Conservation (phyloP, 352 stramenopile genomes). For the Thalassiosira livingstoniorum region DNA sequence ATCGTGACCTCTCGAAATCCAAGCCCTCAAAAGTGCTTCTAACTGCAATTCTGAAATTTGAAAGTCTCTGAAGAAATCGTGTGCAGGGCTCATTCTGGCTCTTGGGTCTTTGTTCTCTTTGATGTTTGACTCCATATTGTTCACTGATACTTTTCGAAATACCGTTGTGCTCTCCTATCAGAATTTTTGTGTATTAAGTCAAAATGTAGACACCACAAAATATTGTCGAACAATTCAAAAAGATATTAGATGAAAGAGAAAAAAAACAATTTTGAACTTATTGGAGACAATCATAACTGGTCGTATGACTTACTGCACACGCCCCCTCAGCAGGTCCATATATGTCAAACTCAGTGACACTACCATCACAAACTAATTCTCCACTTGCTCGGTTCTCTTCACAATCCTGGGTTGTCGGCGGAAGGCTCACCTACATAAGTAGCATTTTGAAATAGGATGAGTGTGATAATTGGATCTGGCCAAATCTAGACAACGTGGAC, state of each 20-base stretch:
- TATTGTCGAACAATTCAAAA: neutral
- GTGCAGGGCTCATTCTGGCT: neutral
- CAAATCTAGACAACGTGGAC: neutral
- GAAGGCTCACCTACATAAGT: conserved; percentile 1
- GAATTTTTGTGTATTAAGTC: too few species aligned
- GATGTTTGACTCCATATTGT: neutral
- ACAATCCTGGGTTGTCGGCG: neutral
- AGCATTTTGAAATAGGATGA: neutral
- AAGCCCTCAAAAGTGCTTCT: neutral
- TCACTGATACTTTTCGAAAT: too few species aligned
- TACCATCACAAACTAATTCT: neutral
- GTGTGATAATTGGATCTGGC: neutral
- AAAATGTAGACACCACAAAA: neutral
- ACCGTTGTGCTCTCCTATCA: too few species aligned
- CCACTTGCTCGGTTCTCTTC: neutral
- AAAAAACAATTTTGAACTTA: neutral
- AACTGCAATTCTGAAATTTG: neutral
- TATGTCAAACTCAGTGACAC: neutral
- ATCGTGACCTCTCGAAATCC: neutral
- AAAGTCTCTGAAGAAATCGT: neutral
- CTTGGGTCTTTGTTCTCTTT: neutral
- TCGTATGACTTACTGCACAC: neutral
- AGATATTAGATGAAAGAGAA: neutral
- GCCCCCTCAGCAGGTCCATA: neutral
- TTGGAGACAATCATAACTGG: neutral